Conservation (phyloP, 139 green algal species). For the Ettlia oleoabundans region DNA sequence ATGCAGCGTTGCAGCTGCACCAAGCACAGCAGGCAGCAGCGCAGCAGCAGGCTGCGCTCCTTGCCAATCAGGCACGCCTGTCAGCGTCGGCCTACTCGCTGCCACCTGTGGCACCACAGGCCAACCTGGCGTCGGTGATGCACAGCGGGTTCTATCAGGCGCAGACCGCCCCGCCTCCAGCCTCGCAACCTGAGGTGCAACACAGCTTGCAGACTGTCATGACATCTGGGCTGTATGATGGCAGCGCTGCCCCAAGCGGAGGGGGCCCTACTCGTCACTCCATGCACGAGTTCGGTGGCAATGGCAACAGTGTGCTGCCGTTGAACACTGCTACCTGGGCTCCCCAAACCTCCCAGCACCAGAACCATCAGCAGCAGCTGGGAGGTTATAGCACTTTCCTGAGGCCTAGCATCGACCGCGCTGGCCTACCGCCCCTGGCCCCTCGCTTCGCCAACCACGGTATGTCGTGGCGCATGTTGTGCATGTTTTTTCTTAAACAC, state of each 20-base stretch:
- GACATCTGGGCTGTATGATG: conserved; percentile 15
- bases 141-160: conserved; percentile 40
- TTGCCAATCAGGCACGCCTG: conserved; percentile 12
- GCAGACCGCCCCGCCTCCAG: neutral
- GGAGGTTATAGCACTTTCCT: neutral
- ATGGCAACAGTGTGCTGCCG: neutral
- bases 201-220: conserved; percentile 14
- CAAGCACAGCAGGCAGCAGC: conserved; percentile 1
- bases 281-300: conserved; percentile 12
- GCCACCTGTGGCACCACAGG: neutral
- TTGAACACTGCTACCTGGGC: neutral
- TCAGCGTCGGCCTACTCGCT: neutral
- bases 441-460: conserved; percentile 17
- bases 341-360: neutral
- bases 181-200: neutral
- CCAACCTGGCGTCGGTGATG: conserved; percentile 5
- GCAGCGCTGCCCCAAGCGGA: too few relatives aligned
- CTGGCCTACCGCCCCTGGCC: conserved; percentile 10
- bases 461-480: neutral
- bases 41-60: conserved; percentile 5
- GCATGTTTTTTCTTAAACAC: neutral
- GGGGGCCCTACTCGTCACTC: conserved; percentile 8
- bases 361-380: neutral
- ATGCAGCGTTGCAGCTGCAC: conserved; percentile 24
- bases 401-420: conserved; percentile 4